Evolutionary conservation across 345 rosid species (phyloP).

Genomic region (Kernera saxatilis): DNA sequence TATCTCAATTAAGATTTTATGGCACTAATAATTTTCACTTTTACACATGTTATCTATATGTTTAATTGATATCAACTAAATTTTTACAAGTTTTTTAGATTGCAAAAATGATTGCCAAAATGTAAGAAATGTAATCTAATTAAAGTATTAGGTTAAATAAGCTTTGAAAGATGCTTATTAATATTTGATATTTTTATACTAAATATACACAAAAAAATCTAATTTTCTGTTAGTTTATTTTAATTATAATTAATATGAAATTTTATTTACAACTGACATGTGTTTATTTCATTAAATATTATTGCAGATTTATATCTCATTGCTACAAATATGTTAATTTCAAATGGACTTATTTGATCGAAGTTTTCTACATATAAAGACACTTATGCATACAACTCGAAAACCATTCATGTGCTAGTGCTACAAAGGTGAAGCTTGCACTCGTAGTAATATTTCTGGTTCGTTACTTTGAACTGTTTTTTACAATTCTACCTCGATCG

Average conservation of each 20-base stretch:
- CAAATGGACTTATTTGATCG: neutral
- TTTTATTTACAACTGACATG: neutral
- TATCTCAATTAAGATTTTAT: neutral
- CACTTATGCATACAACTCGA: neutral
- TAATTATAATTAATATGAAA: neutral
- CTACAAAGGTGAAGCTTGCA: neutral
- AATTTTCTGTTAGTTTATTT: neutral
- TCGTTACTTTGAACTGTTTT: neutral
- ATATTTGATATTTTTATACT: neutral
- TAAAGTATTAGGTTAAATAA: neutral
- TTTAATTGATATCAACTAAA: neutral
- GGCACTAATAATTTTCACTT: neutral
- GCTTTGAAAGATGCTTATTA: neutral
- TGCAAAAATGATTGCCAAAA: neutral
- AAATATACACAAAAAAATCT: neutral
- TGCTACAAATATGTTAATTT: neutral
- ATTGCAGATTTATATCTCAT: neutral
- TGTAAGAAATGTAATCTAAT: neutral
- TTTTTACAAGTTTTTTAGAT: neutral
- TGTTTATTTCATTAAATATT: neutral
- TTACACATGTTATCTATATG: neutral
- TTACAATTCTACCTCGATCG: neutral
- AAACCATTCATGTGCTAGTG: neutral
- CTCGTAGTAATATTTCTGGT: neutral
- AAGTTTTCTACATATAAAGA: neutral